phyloP scores from a whole-genome alignment of 768 basidiomycete genomes.

The Cystoderma amianthinum region DNA sequence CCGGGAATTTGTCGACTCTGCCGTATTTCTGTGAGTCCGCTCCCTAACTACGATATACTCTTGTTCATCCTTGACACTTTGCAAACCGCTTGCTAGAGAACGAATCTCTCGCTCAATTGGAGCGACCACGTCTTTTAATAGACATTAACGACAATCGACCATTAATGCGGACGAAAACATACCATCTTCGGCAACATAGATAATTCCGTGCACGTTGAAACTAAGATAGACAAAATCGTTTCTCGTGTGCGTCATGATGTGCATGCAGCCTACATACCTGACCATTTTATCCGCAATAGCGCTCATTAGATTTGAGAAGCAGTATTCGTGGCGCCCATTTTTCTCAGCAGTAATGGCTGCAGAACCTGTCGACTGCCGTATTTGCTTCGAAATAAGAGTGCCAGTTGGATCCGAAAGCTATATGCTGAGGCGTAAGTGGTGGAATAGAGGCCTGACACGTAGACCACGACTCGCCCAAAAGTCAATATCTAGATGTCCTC shows the following conservation, averaged over 20 bases:
- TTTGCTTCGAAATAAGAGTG: slow-evolving; percentile 65
- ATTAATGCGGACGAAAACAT: slow-evolving; percentile 11
- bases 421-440: slow-evolving; percentile 5
- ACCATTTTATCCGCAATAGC: slow-evolving; percentile 93
- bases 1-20: slow-evolving; percentile 86
- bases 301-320: slow-evolving; percentile 99
- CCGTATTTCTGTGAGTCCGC: slow-evolving; percentile 87
- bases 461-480: slow-evolving; percentile 67
- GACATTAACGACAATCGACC: neutral
- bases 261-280: slow-evolving; percentile 40
- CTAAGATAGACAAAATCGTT: neutral
- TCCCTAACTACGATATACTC: slow-evolving; percentile 98
- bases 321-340: slow-evolving; percentile 90
- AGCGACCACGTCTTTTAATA: slow-evolving; percentile 69
- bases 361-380: slow-evolving; percentile 85
- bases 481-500: slow-evolving; percentile 95
- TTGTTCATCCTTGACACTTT: slow-evolving; percentile 95
- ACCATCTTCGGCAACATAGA: slow-evolving; percentile 92
- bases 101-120: slow-evolving; percentile 97
- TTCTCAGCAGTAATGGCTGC: slow-evolving; percentile 79
- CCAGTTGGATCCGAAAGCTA: slow-evolving; percentile 80
- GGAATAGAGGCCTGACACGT: neutral
- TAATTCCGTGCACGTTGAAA: slow-evolving; percentile 97
- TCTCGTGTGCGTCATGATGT: neutral
- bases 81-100: slow-evolving; percentile 68